Conservation (phyloP, 371 early-diverging fungal species). For the Basidiobolus meristosporus region DNA sequence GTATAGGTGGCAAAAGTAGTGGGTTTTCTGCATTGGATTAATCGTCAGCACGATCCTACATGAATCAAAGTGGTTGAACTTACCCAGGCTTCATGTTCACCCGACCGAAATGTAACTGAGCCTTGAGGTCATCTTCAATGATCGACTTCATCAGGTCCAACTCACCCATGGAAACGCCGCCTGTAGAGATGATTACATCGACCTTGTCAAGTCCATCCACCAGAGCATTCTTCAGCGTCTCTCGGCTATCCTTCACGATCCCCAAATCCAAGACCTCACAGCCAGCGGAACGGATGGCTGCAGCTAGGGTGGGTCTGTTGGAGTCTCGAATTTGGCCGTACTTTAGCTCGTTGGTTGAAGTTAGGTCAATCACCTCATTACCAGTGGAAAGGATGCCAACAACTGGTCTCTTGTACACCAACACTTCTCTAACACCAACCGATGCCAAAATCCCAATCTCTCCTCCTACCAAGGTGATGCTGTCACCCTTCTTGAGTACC, state of each 20-base stretch:
- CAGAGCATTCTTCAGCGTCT: slow-evolving; percentile 23
- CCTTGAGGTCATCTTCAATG: slow-evolving; percentile 50
- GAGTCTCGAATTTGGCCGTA: slow-evolving; percentile 63
- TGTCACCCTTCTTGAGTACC: slow-evolving; percentile 27
- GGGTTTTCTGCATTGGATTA: slow-evolving; percentile 29
- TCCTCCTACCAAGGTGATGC: slow-evolving; percentile 46
- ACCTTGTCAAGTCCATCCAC: slow-evolving; percentile 26
- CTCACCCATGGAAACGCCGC: slow-evolving; percentile 93
- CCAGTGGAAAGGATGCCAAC: slow-evolving; percentile 79
- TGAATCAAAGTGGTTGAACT: slow-evolving; percentile 8
- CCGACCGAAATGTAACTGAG: slow-evolving; percentile 69
- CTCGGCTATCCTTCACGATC: slow-evolving; percentile 45
- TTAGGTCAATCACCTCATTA: slow-evolving; percentile 58
- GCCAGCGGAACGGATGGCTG: slow-evolving; percentile 36
- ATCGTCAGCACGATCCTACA: slow-evolving; percentile 8
- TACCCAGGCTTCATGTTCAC: slow-evolving; percentile 79
- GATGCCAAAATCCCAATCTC: slow-evolving; percentile 67
- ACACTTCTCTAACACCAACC: slow-evolving; percentile 47
- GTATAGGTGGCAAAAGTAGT: slow-evolving; percentile 75
- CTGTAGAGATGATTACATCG: slow-evolving; percentile 73
- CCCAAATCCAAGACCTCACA: slow-evolving; percentile 55
- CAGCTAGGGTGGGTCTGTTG: slow-evolving; percentile 59
- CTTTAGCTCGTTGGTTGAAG: slow-evolving; percentile 16
- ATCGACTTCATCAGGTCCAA: slow-evolving; percentile 75
- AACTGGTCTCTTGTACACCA: slow-evolving; percentile 39